Evolutionary conservation across 2,329 filamentous ascomycete genomes (phyloP).

Genomic region (Colletotrichum sublineola): DNA sequence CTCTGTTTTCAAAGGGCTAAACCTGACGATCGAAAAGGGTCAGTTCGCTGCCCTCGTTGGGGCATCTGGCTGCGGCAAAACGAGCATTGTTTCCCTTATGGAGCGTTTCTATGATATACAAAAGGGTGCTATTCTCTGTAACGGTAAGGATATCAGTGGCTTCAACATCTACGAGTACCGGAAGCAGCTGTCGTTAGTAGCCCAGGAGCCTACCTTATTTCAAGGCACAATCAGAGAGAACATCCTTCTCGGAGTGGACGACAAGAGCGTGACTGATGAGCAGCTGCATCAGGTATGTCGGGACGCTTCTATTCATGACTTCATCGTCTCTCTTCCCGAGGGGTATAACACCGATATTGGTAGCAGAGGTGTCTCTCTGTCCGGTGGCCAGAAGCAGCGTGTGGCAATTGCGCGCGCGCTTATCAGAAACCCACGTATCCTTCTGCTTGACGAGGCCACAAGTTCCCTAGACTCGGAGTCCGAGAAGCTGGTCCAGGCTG

Average conservation of each 20-base stretch:
- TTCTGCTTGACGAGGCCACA: conserved; percentile 81
- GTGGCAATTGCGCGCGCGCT: conserved; percentile 78
- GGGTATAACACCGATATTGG: conserved; percentile 78
- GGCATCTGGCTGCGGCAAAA: conserved; percentile 79
- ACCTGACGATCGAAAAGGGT: conserved; percentile 74
- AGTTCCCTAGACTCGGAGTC: conserved; percentile 75
- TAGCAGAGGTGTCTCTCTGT: conserved; percentile 74
- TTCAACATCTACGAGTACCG: conserved; percentile 75
- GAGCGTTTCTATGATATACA: conserved; percentile 79
- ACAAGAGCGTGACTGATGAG: conserved; percentile 64
- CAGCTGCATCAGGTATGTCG: conserved; percentile 66
- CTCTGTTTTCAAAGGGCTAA: conserved; percentile 71
- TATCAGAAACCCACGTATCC: conserved; percentile 72
- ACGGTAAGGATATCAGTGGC: conserved; percentile 69
- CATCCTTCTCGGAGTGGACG: conserved; percentile 73
- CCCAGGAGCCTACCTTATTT: conserved; percentile 81
- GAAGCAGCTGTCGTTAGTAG: conserved; percentile 75
- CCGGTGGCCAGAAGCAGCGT: conserved; percentile 80
- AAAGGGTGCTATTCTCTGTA: conserved; percentile 74
- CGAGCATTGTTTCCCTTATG: conserved; percentile 75
- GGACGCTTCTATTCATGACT: conserved; percentile 78
- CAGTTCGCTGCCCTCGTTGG: conserved; percentile 80
- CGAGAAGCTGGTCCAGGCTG: conserved; percentile 73
- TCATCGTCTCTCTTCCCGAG: conserved; percentile 75
- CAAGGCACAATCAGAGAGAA: conserved; percentile 76